Conservation (phyloP, 306 rosid species). For the Crataegus laevigata region DNA sequence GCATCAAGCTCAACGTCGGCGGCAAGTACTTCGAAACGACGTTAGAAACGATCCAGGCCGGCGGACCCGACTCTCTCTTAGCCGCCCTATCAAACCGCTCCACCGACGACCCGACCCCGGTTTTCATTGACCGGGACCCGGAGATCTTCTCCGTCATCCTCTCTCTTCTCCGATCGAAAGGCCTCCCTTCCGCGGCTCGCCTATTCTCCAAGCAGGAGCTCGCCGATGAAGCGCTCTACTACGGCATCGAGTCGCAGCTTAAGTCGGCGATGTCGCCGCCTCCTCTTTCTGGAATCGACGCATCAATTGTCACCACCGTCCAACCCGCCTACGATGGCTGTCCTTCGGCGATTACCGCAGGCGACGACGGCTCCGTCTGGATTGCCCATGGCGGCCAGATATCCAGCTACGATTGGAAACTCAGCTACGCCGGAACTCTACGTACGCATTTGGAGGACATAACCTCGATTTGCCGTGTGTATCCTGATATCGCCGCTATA, state of each 20-base stretch:
- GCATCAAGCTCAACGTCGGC: conserved; percentile 84
- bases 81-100: conserved; percentile 53
- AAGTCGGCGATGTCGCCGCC: conserved; percentile 54
- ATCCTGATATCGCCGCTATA: conserved; percentile 65
- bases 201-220: conserved; percentile 74
- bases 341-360: conserved; percentile 52
- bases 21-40: conserved; percentile 83
- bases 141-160: conserved; percentile 80
- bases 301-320: conserved; percentile 36
- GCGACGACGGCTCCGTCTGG: conserved; percentile 69
- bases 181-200: conserved; percentile 53
- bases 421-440: conserved; percentile 44
- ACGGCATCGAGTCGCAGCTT: conserved; percentile 66
- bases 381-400: conserved; percentile 85
- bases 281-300: conserved; percentile 66
- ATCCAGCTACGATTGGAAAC: conserved; percentile 64
- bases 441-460: conserved; percentile 72
- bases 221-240: conserved; percentile 74
- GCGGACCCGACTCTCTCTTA: conserved; percentile 72
- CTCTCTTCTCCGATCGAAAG: conserved; percentile 71
- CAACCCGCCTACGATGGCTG: conserved; percentile 73
- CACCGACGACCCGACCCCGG: conserved; percentile 37
- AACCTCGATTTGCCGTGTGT: conserved; percentile 56
- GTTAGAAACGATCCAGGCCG: conserved; percentile 54
- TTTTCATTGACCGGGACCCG: conserved; percentile 88